Base-by-base conservation (phyloP, 208 protist species). In the Crithidia bombi region DNA sequence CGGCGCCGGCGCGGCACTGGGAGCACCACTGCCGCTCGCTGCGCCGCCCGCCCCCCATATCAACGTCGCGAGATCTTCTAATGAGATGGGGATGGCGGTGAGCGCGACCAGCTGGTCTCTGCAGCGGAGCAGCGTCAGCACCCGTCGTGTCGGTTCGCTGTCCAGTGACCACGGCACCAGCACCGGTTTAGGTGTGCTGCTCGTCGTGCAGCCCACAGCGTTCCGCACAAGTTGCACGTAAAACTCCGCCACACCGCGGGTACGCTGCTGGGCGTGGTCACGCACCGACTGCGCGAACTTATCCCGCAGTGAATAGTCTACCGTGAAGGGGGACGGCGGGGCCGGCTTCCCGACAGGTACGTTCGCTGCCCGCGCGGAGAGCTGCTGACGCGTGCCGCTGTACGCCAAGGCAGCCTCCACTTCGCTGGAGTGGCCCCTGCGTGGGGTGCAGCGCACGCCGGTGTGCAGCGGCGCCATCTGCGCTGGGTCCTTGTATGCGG, bases 171-270 rank as follows among this genome's bases (percentile, higher is more conserved):
- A 90, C 32, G 62, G 66, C 43, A 65, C 28, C 0, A 61, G 11
- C 26, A 35, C 23, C 14, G 71, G 82, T 19, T n/a, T 69, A 3
- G 85, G 78, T 1, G 78, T 75, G 66, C 62, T 72, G 11, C 65
- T 62, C 30, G 78, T 78, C 46, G 69, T 66, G 4, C 61, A 56
- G 17, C 82, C 90, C 1, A 96, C 70, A 15, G 73, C 56, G 51
- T 83, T 74, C 35, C 88, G 87, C 14, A 74, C 73, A 30, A 96
- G 85, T 54, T 85, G 81, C 19, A 96, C 90, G 65, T 93, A 96
- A 68, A 96, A 92, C 47, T 78, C 74, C 0, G 87, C 82, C 15
- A 90, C 70, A 12, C 90, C 87, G 36, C 82, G 75, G 19, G 65
- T 67, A 12, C 90, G 80, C 52, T 87, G 83, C 63, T 92, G 85